A percentile compares a stretch with the other conserved stretches of the same genome.
Evolutionary conservation across 352 stramenopile genomes (phyloP).

Genomic region (Phytopythium vexans): DNA sequence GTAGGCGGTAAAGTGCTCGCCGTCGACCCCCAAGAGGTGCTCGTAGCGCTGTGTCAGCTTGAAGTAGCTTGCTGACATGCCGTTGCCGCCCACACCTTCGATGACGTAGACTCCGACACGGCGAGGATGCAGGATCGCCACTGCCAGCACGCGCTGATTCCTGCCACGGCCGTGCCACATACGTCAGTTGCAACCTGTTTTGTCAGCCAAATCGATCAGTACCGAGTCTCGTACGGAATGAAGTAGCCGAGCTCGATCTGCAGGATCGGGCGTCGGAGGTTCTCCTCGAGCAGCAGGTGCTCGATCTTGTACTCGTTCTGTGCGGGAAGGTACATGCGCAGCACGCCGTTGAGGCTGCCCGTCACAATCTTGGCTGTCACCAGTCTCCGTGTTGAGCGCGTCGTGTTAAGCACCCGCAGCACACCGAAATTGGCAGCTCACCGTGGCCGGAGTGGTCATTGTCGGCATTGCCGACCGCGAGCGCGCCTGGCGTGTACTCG

Average conservation of each 20-base stretch:
- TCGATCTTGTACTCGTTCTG: constrained; percentile 86
- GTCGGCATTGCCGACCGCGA: constrained; percentile 86
- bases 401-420: neutral
- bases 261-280: constrained; percentile 81
- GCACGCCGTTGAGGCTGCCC: constrained; percentile 78
- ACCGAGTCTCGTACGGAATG: constrained; percentile 52
- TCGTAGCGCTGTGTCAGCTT: constrained; percentile 81
- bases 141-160: constrained; percentile 50
- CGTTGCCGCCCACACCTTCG: constrained; percentile 69
- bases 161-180: constrained; percentile 13
- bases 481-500: constrained; percentile 74
- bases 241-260: constrained; percentile 86
- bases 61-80: constrained; percentile 81
- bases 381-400: neutral
- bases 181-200: constrained; percentile 2
- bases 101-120: constrained; percentile 78
- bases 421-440: constrained; percentile 10
- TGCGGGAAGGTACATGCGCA: constrained; percentile 83
- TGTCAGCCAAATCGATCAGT: neutral
- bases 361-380: constrained; percentile 85
- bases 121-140: constrained; percentile 88
- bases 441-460: constrained; percentile 63
- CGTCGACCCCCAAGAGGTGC: constrained; percentile 83
- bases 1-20: constrained; percentile 89
- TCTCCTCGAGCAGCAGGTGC: constrained; percentile 86